phyloP scores from a whole-genome alignment of 306 rosid genomes.

The peach (Prunus persica) region Prunus_persica_NCBIv2 NC_034016.1:18981001-18981500 shows the following conservation, averaged over 20 bases:
- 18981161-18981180: constrained; percentile 90
- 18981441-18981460: constrained; percentile 97
- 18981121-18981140: constrained; percentile 85
- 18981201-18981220: constrained; percentile 88
- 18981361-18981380: constrained; percentile 41
- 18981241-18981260: constrained; percentile 57
- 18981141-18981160: constrained; percentile 88
- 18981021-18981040: neutral
- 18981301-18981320: neutral
- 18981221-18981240: constrained; percentile 77
- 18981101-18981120: constrained; percentile 78
- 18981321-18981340: constrained; percentile 44
- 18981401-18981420: constrained; percentile 73
- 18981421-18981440: constrained; percentile 92
- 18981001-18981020: neutral
- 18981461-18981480: constrained; percentile 95
- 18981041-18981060: neutral
- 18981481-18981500: constrained; percentile 61
- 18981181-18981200: constrained; percentile 98
- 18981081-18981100: constrained; percentile 75
- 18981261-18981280: constrained; percentile 12
- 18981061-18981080: constrained; percentile 56
- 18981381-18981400: constrained; percentile 49
- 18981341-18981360: constrained; percentile 66
- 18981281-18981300: neutral